Percentiles rank a stretch among this genome's conserved stretches.
These are phyloP conservation scores for Apocynum venetum DNA, from an alignment of 257 asterid genomes.

Conservation along the genomic window DNA sequence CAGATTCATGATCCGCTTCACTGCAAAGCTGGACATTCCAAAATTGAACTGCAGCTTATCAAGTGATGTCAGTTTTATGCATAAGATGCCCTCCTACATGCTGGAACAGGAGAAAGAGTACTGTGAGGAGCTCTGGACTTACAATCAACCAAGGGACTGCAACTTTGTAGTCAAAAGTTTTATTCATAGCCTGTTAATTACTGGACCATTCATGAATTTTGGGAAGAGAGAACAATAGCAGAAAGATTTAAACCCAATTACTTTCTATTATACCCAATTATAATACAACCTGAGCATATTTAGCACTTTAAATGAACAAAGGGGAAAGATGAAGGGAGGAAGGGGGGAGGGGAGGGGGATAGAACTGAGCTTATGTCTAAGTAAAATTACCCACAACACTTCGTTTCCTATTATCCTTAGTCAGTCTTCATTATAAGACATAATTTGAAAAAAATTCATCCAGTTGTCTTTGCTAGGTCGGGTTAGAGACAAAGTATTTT, in stretches of 20 bases:
- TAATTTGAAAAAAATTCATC: no score
- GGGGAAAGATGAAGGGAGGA: no score
- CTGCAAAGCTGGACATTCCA: slow-evolving; percentile 87
- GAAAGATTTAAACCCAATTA: neutral
- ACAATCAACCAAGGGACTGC: slow-evolving; percentile 48
- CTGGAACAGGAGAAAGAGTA: slow-evolving; percentile 69
- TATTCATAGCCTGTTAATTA: neutral
- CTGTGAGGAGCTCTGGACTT: slow-evolving; percentile 35
- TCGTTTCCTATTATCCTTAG: neutral
- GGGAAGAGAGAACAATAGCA: neutral
- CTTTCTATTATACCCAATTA: neutral
- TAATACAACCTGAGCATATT: neutral
- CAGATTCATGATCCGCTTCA: slow-evolving; percentile 70
- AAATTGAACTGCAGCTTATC: slow-evolving; percentile 77
- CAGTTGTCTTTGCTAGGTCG: no score
- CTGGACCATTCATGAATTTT: slow-evolving; percentile 16
- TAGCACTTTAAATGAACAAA: neutral
- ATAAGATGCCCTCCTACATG: slow-evolving; percentile 90
- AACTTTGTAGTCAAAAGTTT: slow-evolving; percentile 6
- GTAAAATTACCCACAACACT: neutral
- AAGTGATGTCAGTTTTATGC: slow-evolving; percentile 80
- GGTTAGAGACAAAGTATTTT: neutral
- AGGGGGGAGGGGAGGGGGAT: neutral
- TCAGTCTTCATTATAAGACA: no score
- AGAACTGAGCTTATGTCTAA: neutral